phyloP scores from a whole-genome alignment of 257 asterid genomes.

The Catharanthus roseus region DNA sequence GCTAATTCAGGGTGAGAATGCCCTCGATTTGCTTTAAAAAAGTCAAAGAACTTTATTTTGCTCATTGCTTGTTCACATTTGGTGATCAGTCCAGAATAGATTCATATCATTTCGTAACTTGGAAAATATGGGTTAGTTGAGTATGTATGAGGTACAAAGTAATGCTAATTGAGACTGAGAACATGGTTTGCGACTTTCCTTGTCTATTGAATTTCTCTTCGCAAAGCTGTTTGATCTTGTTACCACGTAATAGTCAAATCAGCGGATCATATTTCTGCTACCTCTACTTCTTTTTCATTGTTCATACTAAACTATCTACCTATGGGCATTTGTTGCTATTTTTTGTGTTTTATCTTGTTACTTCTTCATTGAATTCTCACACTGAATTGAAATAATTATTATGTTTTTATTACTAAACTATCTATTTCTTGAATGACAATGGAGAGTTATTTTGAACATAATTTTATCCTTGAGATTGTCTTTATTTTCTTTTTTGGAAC shows the following conservation, averaged over 20 bases:
- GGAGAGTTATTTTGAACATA: not conserved
- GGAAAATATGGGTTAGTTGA: not conserved
- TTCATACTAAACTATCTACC: too few species aligned
- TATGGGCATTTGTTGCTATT: not conserved
- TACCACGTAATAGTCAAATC: not conserved
- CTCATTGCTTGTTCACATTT: not conserved
- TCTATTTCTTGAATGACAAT: not conserved
- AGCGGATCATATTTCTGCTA: not conserved
- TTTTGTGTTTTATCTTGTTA: not conserved
- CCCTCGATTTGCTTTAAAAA: not conserved
- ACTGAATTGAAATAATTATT: not conserved
- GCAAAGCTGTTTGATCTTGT: not conserved
- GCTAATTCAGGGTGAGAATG: not conserved
- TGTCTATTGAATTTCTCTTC: not conserved
- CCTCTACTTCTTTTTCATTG: not conserved
- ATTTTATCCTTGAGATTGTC: not conserved
- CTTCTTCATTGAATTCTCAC: not conserved
- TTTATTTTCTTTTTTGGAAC: too few species aligned
- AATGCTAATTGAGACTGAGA: constrained; percentile 1
- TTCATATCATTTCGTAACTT: not conserved
- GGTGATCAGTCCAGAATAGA: not conserved
- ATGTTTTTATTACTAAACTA: too few species aligned
- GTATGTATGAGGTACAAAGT: not conserved
- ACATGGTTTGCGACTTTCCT: too few species aligned
- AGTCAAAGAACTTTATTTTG: not conserved